Conservation (phyloP, 1,284 basidiomycete species). For the Exobasidium rhododendri region DNA sequence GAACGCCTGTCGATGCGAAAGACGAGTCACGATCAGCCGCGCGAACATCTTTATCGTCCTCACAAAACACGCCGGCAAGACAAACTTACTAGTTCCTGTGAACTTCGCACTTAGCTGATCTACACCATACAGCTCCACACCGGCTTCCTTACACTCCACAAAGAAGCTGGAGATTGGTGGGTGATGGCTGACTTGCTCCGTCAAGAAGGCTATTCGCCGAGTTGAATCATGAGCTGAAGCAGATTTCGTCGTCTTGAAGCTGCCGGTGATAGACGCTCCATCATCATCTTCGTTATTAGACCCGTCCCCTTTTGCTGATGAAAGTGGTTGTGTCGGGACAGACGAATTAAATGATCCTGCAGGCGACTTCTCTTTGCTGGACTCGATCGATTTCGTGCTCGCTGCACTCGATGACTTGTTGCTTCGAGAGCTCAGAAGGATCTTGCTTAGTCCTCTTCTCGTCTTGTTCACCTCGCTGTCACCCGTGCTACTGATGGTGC, state of each 20-base stretch:
- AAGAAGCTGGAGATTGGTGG: constrained; percentile 84
- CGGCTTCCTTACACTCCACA: constrained; percentile 42
- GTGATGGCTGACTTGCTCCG: constrained; percentile 77
- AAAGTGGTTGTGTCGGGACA: too few relatives aligned
- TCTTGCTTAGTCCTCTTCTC: neutral
- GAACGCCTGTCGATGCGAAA: constrained; percentile 16
- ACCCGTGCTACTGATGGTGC: neutral
- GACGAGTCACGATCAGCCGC: neutral
- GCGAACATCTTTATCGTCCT: too few relatives aligned
- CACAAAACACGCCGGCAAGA: too few relatives aligned
- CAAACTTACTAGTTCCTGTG: constrained; percentile 39
- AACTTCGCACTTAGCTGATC: constrained; percentile 81
- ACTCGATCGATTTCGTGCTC: neutral
- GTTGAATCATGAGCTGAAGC: constrained; percentile 17
- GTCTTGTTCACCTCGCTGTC: neutral
- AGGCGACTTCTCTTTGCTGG: constrained; percentile 5
- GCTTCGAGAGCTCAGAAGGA: neutral
- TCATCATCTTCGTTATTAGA: constrained; percentile 19
- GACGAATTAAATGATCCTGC: constrained; percentile 6
- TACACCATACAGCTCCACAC: constrained; percentile 56
- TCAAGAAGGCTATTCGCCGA: constrained; percentile 40
- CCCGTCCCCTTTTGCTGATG: constrained; percentile 2
- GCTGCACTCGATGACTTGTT: neutral
- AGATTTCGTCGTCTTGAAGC: constrained; percentile 20
- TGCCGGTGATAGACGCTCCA: constrained; percentile 23